Evolutionary conservation across 78 protist genomes (phyloP).

Genomic region (Polysphondylium violaceum): DNA sequence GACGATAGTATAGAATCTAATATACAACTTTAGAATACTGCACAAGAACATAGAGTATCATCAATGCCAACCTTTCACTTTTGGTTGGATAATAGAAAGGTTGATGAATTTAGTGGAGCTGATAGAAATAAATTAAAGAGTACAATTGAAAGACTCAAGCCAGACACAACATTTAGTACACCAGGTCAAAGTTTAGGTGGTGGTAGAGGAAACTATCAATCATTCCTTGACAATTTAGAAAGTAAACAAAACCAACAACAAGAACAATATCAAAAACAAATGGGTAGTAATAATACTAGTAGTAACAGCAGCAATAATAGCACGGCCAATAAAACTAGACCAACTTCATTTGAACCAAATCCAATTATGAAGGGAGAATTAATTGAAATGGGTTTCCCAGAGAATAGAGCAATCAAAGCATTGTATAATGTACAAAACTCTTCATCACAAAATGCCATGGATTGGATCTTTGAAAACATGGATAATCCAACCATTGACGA

Average conservation of each 20-base stretch:
- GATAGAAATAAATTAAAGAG: conserved; percentile 47
- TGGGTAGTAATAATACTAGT: neutral
- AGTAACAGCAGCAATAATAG: neutral
- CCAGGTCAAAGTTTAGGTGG: conserved; percentile 50
- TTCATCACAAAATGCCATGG: conserved; percentile 54
- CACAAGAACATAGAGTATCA: conserved; percentile 55
- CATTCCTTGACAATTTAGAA: conserved; percentile 9
- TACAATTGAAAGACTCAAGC: conserved; percentile 19
- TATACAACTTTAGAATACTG: conserved; percentile 47
- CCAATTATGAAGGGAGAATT: conserved; percentile 53
- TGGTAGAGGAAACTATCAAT: conserved; percentile 23
- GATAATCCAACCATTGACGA: conserved; percentile 67
- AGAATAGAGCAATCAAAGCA: conserved; percentile 71
- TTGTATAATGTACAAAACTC: conserved; percentile 24
- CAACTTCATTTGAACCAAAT: conserved; percentile 16
- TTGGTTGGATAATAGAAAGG: conserved; percentile 25
- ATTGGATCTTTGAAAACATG: conserved; percentile 74
- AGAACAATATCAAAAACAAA: conserved; percentile 17
- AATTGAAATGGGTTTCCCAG: conserved; percentile 80
- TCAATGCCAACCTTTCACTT: conserved; percentile 90
- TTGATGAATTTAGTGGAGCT: conserved; percentile 75
- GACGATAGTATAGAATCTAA: too few relatives aligned
- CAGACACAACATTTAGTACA: conserved; percentile 15
- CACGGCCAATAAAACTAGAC: neutral
- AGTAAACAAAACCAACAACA: conserved; percentile 6